Percentiles rank a stretch among this genome's conserved stretches.
phyloP scores from a whole-genome alignment of 2,329 filamentous ascomycete genomes.

The Fonsecaea monophora region DNA sequence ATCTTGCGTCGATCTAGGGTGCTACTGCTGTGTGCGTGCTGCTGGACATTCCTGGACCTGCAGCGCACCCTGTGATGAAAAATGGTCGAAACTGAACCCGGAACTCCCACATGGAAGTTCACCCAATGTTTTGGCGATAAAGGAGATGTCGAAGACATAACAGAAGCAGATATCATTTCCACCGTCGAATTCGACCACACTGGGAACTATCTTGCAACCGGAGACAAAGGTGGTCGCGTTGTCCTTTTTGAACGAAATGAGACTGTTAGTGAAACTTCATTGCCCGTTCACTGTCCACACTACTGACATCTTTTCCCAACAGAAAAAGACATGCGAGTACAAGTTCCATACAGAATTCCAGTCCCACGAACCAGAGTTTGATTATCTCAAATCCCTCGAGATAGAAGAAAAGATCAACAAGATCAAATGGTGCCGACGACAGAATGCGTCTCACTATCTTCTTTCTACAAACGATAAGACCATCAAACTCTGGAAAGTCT shows the following conservation, averaged over 20 bases:
- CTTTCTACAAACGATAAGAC: slow-evolving; percentile 99
- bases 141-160: slow-evolving; percentile 98
- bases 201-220: slow-evolving; percentile 60
- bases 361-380: slow-evolving; percentile 98
- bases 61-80: slow-evolving; percentile 56
- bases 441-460: slow-evolving; percentile 97
- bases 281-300: slow-evolving; percentile 8
- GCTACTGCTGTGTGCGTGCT: slow-evolving; percentile 28
- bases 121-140: slow-evolving; percentile 99
- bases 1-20: slow-evolving; percentile 24
- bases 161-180: slow-evolving; percentile 70
- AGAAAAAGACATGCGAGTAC: slow-evolving; percentile 99
- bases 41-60: slow-evolving; percentile 13
- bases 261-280: slow-evolving; percentile 68
- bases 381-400: slow-evolving; percentile 98
- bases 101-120: slow-evolving; percentile 98
- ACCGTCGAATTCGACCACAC: slow-evolving; percentile 62
- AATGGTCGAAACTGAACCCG: slow-evolving; percentile 96
- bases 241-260: slow-evolving; percentile 77
- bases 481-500: slow-evolving; percentile 99
- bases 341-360: slow-evolving; percentile 99
- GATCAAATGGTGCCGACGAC: slow-evolving; percentile 98
- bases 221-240: slow-evolving; percentile 59
- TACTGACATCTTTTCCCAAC: slow-evolving; percentile 34
- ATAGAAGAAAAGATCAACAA: slow-evolving; percentile 99